Evolutionary conservation across 1,139 yeast genomes (phyloP).

Genomic region (Williopsis jadinii): DNA sequence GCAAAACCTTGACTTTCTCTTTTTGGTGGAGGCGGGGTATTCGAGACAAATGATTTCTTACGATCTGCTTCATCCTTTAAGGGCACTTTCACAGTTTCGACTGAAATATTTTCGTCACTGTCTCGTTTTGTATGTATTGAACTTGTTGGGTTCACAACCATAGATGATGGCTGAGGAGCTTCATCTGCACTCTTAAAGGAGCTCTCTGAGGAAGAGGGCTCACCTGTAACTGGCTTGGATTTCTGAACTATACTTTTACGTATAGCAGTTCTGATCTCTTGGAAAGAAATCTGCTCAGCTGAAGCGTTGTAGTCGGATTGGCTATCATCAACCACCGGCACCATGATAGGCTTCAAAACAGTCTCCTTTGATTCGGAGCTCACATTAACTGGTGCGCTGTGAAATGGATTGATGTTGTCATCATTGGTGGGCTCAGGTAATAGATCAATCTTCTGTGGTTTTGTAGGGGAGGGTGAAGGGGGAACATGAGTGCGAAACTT

Average conservation of each 20-base stretch:
- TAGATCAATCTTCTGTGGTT: not conserved
- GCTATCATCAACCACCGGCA: conserved; percentile 4
- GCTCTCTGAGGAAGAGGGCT: conserved; percentile 9
- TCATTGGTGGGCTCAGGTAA: not conserved
- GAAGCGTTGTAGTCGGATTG: conserved; percentile 14
- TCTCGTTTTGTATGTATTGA: not conserved
- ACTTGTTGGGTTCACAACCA: conserved; percentile 11
- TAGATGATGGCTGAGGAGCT: conserved; percentile 12
- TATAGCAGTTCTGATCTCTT: conserved; percentile 25
- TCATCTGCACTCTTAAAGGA: conserved; percentile 19
- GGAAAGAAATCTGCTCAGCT: conserved; percentile 23
- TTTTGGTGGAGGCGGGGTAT: conserved; percentile 15
- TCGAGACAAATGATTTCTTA: conserved; percentile 11
- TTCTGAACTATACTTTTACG: conserved; percentile 20
- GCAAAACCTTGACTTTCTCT: conserved; percentile 33
- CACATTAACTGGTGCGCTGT: not conserved
- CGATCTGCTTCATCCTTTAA: conserved; percentile 18
- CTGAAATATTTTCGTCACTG: not conserved
- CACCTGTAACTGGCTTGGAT: not conserved
- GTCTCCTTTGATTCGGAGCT: not conserved
- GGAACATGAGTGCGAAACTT: conserved; percentile 5
- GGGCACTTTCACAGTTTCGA: conserved; percentile 18
- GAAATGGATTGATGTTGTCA: not conserved
- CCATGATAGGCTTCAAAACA: not conserved
- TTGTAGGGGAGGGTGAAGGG: conserved; percentile 3